Conservation (phyloP, 257 asterid genomes). For the Nicotiana undulata region DNA sequence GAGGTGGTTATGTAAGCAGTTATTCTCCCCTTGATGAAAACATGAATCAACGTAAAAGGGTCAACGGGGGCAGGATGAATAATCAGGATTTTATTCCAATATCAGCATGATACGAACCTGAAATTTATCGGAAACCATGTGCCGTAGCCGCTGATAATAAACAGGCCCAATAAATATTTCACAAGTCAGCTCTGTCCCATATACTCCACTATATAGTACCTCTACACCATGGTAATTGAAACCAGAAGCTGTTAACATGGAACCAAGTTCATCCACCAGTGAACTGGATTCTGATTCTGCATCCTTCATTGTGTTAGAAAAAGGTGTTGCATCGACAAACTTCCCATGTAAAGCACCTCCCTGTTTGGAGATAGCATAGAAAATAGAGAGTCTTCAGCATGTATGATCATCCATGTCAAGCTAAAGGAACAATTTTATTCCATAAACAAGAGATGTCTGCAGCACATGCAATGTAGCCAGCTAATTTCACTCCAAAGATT, state of each 20-base stretch:
- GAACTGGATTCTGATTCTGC: constrained; percentile 45
- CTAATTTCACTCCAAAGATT: neutral
- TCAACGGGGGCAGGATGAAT: neutral
- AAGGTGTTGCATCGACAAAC: constrained; percentile 89
- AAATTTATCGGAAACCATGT: constrained; percentile 96
- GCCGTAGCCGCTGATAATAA: constrained; percentile 93
- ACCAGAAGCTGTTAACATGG: constrained; percentile 54
- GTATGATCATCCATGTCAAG: neutral
- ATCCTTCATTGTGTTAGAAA: constrained; percentile 42
- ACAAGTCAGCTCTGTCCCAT: constrained; percentile 82
- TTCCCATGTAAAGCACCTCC: constrained; percentile 87
- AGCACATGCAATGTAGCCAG: neutral
- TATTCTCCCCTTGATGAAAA: neutral
- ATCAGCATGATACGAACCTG: constrained; percentile 45
- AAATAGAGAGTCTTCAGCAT: neutral
- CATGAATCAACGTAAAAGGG: neutral
- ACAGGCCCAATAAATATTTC: constrained; percentile 96
- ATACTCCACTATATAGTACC: constrained; percentile 86
- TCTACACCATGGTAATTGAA: constrained; percentile 87
- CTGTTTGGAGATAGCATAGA: constrained; percentile 25
- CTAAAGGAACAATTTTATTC: neutral
- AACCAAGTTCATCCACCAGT: constrained; percentile 81
- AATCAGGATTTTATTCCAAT: neutral
- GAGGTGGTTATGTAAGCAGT: neutral
- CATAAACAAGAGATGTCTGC: neutral